Base-by-base conservation (phyloP, 2,329 filamentous ascomycete species). In the Endothia cerciana region DNA sequence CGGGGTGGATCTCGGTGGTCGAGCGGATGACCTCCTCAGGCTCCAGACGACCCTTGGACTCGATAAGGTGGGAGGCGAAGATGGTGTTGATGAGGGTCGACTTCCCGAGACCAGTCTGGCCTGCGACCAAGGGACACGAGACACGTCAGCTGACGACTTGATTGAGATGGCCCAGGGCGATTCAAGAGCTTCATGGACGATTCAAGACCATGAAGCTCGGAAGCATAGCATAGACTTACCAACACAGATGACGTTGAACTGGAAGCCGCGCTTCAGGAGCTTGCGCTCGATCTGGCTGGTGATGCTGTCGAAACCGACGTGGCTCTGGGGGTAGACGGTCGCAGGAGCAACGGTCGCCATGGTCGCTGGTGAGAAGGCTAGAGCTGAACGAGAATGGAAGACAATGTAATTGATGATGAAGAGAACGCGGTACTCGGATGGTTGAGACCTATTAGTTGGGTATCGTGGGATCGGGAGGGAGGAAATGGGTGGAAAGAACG, bases 271-370 rank as follows among this genome's bases (percentile, higher is more conserved):
- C 88, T 99, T 99, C 84, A 99, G 82, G 78, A 98, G 91, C 91
- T 99, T 99, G 85, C 92, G 91, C 90, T 99, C 95, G 75, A 99
- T 99, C 86, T 99, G 95, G 73, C 91, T 93, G 74, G 95, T 99
- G 87, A 99, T 99, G 85, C 93, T 97, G 86, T 99, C 95, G 85
- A 99, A 99, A 88, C 95, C 95, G 81, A 99, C 95, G 87, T 98
- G 95, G 90, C 91, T 97, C 80, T 95, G 90, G 77, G 95, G 95
- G 82, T 92, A 95, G 79, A 91, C 88, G 76, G 88, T 88, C 75
- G 87, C 83, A 77, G 89, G 78, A 75, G 90, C 88, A 87, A 91
- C 90, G 79, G 82, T 80, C 71, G 82, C 81, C 82, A 84, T 85
- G 74, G 77, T 82, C 76, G 64, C 69, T 75, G 47, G 28, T 43